Percentiles rank a stretch among this genome's conserved stretches.
Evolutionary conservation across 1,284 basidiomycete species (phyloP).

Genomic region (Tylopilus sp.): DNA sequence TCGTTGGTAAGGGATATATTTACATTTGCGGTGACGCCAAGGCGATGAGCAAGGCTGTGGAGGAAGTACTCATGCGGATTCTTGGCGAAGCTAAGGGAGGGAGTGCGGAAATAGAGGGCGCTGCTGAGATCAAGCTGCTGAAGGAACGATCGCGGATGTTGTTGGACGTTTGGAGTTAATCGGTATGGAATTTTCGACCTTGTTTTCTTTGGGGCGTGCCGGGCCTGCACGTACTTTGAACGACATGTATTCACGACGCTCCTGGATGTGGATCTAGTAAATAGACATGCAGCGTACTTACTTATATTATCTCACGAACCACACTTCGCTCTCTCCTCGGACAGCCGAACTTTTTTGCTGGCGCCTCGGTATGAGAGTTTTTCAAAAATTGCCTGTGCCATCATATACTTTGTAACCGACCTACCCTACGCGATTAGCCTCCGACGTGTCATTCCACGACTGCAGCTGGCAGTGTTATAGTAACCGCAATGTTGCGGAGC

Average conservation of each 20-base stretch:
- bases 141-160: conserved; percentile 87
- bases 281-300: conserved; percentile 22
- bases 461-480: background rate
- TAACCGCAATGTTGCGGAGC: conserved; percentile 19
- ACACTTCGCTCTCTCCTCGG: background rate
- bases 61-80: conserved; percentile 81
- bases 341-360: background rate
- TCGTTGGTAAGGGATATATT: conserved; percentile 91
- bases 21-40: conserved; percentile 98
- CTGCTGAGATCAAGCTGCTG: conserved; percentile 87
- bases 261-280: conserved; percentile 15
- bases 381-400: too few species aligned
- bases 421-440: background rate
- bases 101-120: conserved; percentile 79
- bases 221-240: conserved; percentile 4
- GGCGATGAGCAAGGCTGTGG: conserved; percentile 93
- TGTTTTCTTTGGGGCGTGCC: background rate
- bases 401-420: background rate
- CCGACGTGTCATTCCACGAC: conserved; percentile 2
- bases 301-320: conserved; percentile 11
- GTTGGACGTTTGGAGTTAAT: conserved; percentile 80
- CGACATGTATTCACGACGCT: conserved; percentile 10
- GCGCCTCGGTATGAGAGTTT: too few species aligned
- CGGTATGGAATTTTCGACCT: background rate
- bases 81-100: conserved; percentile 95